Evolutionary conservation across 1,139 yeast genomes (phyloP), one percentile per base, ranked within the genome.

Genomic region (Pichia sp.): DNA sequence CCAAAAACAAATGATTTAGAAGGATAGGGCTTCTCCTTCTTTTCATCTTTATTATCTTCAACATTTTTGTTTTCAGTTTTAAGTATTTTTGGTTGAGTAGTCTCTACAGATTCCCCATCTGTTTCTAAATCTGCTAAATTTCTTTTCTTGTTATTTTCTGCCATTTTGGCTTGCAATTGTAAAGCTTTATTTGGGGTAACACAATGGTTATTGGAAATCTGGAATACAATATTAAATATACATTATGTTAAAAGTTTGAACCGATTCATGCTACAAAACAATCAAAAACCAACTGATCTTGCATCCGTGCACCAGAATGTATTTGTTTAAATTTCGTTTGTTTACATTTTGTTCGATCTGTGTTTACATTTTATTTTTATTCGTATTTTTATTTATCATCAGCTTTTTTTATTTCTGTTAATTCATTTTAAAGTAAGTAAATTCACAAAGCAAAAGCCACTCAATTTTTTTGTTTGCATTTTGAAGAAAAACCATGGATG

Each of bases 1-100:
- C 67, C 67, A 54, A 63, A 63, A 8, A 63, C 74, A 56, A 69
- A 71, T 50, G 66, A 66, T 28, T 73, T 68, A 39, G 31, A 30
- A 3, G 33, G 9, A 22, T n/a, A n/a, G n/a, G n/a, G n/a, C 16
- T 40, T 37, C 27, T 37, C 37, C 4, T 25, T 43, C 28, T 33
- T 30, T 30, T 39, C 45, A 6, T 37, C 43, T 3, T 4, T 11
- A 9, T 25, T 8, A 5, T 39, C 24, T 27, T 46, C 32, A 23
- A 24, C 26, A 11, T 6, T 36, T 16, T 41, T 31, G 37, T 4
- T 6, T 40, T 32, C 29, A 23, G 6, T 22, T 22, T 32, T 32
- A 2, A 9, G 26, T 10, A 32, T 32, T 22, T 32, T 32, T 4
- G 2, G 3, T 4, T 32, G 35, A 11, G 5, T 20, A 10, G 4